A percentile compares a stretch with the other conserved stretches of the same genome.
Conservation (phyloP, 352 stramenopile species). For the Phytophthora meadii region DNA sequence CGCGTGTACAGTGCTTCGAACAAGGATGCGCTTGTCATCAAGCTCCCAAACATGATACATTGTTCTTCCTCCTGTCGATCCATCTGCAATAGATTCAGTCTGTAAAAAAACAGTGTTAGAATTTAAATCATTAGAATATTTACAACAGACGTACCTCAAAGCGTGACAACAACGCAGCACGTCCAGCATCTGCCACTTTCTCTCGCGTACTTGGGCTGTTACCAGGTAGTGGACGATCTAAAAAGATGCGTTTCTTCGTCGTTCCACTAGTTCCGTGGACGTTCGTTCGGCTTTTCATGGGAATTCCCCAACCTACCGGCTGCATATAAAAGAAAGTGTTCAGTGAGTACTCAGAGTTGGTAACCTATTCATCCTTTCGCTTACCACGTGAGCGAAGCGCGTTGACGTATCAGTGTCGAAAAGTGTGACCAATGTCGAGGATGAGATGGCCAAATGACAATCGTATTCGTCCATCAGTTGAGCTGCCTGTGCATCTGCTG, state of each 20-base stretch:
- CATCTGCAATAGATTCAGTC: constrained; percentile 28
- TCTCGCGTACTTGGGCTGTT: constrained; percentile 38
- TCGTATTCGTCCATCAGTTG: constrained; percentile 71
- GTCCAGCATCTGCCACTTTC: constrained; percentile 38
- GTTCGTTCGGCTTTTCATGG: constrained; percentile 60
- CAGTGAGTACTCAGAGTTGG: no score
- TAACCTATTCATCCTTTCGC: not conserved
- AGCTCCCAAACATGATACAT: constrained; percentile 79
- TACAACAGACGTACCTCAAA: constrained; percentile 36
- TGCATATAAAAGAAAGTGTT: constrained; percentile 13
- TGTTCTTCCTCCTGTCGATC: constrained; percentile 33
- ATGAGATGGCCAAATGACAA: constrained; percentile 77
- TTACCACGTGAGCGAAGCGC: constrained; percentile 37
- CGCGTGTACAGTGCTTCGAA: constrained; percentile 59
- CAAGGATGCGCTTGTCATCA: constrained; percentile 56
- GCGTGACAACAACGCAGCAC: constrained; percentile 28
- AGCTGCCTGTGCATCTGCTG: constrained; percentile 57
- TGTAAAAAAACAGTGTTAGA: constrained; percentile 3
- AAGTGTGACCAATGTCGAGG: constrained; percentile 69
- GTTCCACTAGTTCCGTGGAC: constrained; percentile 27
- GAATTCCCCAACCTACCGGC: constrained; percentile 55
- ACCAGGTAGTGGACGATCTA: constrained; percentile 56
- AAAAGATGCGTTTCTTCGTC: constrained; percentile 58
- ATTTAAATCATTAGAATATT: not conserved
- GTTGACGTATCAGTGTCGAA: constrained; percentile 64